Percentiles rank a stretch among this genome's conserved stretches.
Conservation (phyloP, 306 rosid species). For the Cucumis melo region DNA sequence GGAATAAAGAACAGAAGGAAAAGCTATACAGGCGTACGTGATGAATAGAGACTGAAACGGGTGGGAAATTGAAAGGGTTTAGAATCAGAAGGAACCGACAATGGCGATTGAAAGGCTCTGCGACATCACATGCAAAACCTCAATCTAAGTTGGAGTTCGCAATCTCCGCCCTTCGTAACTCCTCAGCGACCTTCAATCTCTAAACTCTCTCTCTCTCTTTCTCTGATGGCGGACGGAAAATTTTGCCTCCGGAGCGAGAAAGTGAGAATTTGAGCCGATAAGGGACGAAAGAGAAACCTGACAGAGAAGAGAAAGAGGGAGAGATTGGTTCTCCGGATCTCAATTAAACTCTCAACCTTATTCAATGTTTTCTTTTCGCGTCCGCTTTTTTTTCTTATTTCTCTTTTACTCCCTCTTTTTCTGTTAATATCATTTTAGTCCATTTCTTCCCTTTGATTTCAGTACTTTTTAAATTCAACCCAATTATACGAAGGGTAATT, state of each 20-base stretch:
- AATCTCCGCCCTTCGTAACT: constrained; percentile 1
- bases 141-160: constrained; percentile 10
- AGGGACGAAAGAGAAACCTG: constrained; percentile 49
- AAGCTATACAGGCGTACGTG: neutral
- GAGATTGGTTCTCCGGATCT: constrained; percentile 50
- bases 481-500: too few species aligned
- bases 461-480: too few species aligned
- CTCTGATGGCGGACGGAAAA: constrained; percentile 36
- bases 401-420: neutral
- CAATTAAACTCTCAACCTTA: constrained; percentile 18
- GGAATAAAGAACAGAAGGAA: neutral
- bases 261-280: constrained; percentile 62
- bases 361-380: constrained; percentile 28
- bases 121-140: neutral
- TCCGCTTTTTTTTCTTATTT: constrained; percentile 33
- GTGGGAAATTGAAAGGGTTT: neutral
- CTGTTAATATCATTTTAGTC: too few species aligned
- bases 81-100: constrained; percentile 2
- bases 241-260: constrained; percentile 39
- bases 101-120: constrained; percentile 3
- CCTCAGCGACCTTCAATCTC: neutral
- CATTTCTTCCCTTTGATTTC: too few species aligned
- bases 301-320: constrained; percentile 12
- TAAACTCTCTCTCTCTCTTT: constrained; percentile 14
- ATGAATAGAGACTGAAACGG: neutral